Base-by-base conservation (phyloP, 2,329 filamentous ascomycete species). In the Diaporthe citri region DNA sequence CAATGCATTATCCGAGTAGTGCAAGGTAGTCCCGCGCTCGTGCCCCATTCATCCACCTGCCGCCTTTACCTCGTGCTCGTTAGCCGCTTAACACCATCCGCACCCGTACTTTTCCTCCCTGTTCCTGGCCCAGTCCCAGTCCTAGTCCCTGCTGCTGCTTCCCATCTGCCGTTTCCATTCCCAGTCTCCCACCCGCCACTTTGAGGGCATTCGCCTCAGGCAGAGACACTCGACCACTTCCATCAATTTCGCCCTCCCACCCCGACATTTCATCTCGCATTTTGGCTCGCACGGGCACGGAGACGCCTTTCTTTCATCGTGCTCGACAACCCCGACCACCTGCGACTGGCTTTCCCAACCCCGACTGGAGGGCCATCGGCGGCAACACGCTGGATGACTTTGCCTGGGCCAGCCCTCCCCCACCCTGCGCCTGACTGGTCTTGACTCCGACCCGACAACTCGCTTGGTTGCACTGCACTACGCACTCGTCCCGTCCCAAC, bases 401-500 rank as follows among this genome's bases (percentile, higher is more conserved):
- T 55, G 48, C 48, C 64, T 69, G 48, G 46, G 48, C 57, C 36
- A 41, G 48, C 64, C 64, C 46, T 67, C 64, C 64, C 64, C 64
- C 64, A 52, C 48, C 17, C 22, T 31, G 22, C 48, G 46, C 64
- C 48, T 69, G 64, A 52, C 22, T 36, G 52, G 31, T 36, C 64
- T 52, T 39, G 64, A 52, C 64, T 66, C 41, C 60, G 20, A 66
- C 31, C 22, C 62, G 46, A 67, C 62, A 51, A 51, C 13, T 55
- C 64, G 48, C 64, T 41, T 69, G 64, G 31, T 22, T 20, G 5
- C 57, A 41, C 36, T 43, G 34, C 36, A 25, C 43, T 67, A 17
- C 28, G n/a, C 60, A 8, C n/a, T 67, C n/a, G n/a, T 51, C 22
- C 22, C 22, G 31, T 52, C 62, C 46, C 31, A 67, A 39, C 62